Percentiles rank a stretch among this genome's conserved stretches.
These are phyloP conservation scores for Penicillium angulare DNA, from an alignment of 495 filamentous ascomycete species.

Conservation along the genomic window DNA sequence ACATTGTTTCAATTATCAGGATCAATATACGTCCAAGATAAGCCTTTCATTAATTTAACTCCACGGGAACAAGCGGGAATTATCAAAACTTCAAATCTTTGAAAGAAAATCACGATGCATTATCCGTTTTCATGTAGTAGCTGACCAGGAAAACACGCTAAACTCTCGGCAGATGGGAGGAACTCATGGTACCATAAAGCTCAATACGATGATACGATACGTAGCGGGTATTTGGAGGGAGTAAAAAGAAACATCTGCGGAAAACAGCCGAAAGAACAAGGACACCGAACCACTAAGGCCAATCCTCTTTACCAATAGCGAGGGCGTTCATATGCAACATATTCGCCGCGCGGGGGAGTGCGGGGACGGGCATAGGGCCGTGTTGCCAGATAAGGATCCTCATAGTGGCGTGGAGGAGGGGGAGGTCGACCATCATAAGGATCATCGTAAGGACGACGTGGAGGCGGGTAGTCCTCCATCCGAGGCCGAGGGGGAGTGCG, in stretches of 20 bases:
- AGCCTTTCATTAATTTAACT: no score
- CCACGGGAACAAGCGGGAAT: neutral
- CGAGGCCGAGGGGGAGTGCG: slow-evolving; percentile 67
- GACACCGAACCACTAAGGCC: neutral
- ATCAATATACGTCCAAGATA: neutral
- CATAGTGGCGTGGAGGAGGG: slow-evolving; percentile 45
- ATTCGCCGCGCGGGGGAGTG: slow-evolving; percentile 42
- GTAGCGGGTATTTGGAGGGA: slow-evolving; percentile 24
- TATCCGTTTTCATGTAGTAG: slow-evolving; percentile 1
- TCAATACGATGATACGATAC: slow-evolving; percentile 27
- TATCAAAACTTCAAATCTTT: no score
- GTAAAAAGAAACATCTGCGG: slow-evolving; percentile 12
- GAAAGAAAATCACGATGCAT: neutral
- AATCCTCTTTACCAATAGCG: slow-evolving; percentile 42
- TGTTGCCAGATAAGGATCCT: slow-evolving; percentile 45
- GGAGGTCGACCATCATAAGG: slow-evolving; percentile 46
- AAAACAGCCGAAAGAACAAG: slow-evolving; percentile 4
- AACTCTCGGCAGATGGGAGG: slow-evolving; percentile 19
- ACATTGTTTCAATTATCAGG: no score
- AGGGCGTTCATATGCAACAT: slow-evolving; percentile 45
- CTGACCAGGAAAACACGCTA: slow-evolving; percentile 12
- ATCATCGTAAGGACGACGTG: slow-evolving; percentile 54
- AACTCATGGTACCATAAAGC: slow-evolving; percentile 22
- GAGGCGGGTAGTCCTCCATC: slow-evolving; percentile 70
- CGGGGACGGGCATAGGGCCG: slow-evolving; percentile 46